Evolutionary conservation across 192 early-diverging fungal genomes (phyloP), one percentile per base, ranked within the genome.

Genomic region (Coemansia sp.): DNA sequence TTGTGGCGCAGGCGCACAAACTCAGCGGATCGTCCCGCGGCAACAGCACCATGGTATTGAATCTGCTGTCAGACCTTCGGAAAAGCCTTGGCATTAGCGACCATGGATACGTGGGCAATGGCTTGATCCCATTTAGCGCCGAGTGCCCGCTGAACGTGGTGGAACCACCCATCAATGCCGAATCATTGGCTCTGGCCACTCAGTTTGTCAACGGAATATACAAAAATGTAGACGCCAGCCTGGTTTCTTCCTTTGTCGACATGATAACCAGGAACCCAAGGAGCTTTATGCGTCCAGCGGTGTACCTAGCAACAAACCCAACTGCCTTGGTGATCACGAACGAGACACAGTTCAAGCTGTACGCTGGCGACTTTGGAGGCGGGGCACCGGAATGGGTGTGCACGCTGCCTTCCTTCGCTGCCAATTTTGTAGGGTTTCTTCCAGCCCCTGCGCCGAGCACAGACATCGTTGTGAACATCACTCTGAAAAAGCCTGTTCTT

Each of bases 321-420:
- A 73, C 64, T 6, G 26, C 64, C 18, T 67, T 81, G 34, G 71
- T 72, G 0, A 70, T 82, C 26, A 73, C 79, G 9, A 73, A 76
- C 36, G 73, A 81, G 49, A 76, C 73, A 16, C 46, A 57, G 26
- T 81, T 81, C 38, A 73, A 72, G 71, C 79, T 76, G 16, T 82
- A 82, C 38, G 48, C 51, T 18, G 71, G 61, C 4, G 71, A 82
- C 34, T 82, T 82, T 71, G 79, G 74, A 38, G 30, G 72, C 23
- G 79, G 79, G 11, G 20, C 57, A 18, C 79, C 79, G 1, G 74
- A 73, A 44, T 82, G 79, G 79, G 75, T 76, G 44, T 76, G 74
- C 67, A 64, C 74, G 1, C 62, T 76, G 14, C 79, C 79, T 4
- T 71, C 71, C 33, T 82, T 82, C 64, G 74, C 67, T 0, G 79